Conservation (phyloP, 2,329 filamentous ascomycete species). For the Coniochaeta ligniaria region DNA sequence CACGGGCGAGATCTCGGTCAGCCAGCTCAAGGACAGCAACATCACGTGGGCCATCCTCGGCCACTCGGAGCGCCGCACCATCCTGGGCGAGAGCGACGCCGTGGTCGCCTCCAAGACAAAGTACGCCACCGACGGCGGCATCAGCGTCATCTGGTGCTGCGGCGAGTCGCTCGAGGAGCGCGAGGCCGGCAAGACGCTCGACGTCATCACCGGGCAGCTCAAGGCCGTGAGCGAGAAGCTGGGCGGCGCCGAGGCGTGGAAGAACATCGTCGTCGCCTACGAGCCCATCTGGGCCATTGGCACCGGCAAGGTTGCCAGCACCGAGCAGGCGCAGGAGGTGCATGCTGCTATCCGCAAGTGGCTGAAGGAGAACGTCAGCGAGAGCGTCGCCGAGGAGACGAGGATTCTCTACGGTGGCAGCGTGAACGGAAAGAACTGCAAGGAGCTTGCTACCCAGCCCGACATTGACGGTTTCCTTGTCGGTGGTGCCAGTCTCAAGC, state of each 20-base stretch:
- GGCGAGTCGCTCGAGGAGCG: conserved; percentile 93
- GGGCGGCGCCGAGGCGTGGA: conserved; percentile 61
- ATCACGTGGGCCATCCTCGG: conserved; percentile 89
- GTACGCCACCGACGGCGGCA: conserved; percentile 76
- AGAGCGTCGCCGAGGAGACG: conserved; percentile 73
- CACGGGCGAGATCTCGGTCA: conserved; percentile 91
- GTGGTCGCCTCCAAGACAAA: conserved; percentile 93
- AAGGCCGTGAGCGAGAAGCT: conserved; percentile 67
- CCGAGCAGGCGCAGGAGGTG: conserved; percentile 86
- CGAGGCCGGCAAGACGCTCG: conserved; percentile 77
- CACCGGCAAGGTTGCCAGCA: conserved; percentile 88
- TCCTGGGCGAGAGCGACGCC: conserved; percentile 79
- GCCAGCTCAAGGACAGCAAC: conserved; percentile 81
- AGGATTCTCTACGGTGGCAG: conserved; percentile 95
- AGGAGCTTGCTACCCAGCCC: conserved; percentile 79
- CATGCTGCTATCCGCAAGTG: conserved; percentile 88
- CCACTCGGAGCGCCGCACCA: conserved; percentile 89
- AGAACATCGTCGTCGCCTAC: conserved; percentile 92
- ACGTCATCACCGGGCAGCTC: conserved; percentile 80
- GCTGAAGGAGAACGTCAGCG: conserved; percentile 71
- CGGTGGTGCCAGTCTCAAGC: conserved; percentile 93
- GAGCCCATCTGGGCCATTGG: conserved; percentile 97
- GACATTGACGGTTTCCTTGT: conserved; percentile 99
- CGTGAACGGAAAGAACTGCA: conserved; percentile 97
- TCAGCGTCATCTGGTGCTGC: conserved; percentile 94